Base-by-base conservation (phyloP, 352 stramenopile genomes). In the Pythium rhizo-oryzae region DNA sequence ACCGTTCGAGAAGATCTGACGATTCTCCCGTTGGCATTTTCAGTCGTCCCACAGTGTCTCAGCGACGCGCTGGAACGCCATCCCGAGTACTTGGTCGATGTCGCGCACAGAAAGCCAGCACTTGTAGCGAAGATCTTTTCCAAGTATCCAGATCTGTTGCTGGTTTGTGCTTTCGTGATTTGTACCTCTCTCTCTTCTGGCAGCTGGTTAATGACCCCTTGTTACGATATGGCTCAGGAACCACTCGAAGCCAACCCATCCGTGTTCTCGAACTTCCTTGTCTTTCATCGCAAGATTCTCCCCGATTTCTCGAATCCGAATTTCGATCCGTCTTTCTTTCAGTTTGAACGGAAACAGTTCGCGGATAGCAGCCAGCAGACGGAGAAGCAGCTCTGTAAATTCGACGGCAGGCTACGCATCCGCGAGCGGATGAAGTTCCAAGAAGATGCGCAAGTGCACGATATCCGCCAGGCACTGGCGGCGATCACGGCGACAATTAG, bases 221-320 rank as follows among this genome's bases (percentile, higher is more conserved):
- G 21, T 30, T 58, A n/a, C 18, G 18, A 19, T 43, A 16, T 30
- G 3, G 6, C 4, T 43, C 51, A 91, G 83, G 84, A 90, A 61
- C 82, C 85, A 24, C 64, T 93, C 1, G 85, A 93, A 58, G 62
- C 78, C 2, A 92, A 92, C 37, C 84, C 85, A 11, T 84, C 78
- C 7, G 78, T 93, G 7, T 86, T 93, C 37, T 87, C 84, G 4
- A 87, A 79, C 28, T 88, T 92, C 41, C 72, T 93, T 3, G 62
- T 83, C 11, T 80, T 80, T 24, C 83, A 93, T 64, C 78, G 82
- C 39, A 78, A 78, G 12, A 62, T 87, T 30, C 60, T 93, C 8
- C 82, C 81, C 28, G 80, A 92, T 46, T 74, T 92, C 44, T 80
- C 79, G 2, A 79, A 75, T 44, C 77, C 77, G n/a, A 71, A 68